Evolutionary conservation across 2,329 filamentous ascomycete genomes (phyloP), one percentile per base, ranked within the genome.

Genomic region (Aspergillus novofumigatus): DNA sequence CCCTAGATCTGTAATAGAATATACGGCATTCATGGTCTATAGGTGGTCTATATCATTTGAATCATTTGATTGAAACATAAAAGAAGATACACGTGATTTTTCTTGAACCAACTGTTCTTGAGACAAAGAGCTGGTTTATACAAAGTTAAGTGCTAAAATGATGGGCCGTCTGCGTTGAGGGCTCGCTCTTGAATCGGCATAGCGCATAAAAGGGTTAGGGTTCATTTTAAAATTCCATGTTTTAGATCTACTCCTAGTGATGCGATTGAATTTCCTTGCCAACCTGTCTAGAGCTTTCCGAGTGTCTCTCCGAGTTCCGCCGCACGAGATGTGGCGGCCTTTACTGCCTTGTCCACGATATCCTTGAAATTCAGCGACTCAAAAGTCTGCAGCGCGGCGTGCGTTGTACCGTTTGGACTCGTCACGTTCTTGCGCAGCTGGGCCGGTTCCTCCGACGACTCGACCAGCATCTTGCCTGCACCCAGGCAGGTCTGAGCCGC

Each of bases 361-460:
- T 68, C 65, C 26, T 67, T 54, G 35, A 72, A 72, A 14, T 63
- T 64, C 28, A 66, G 54, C 14, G 62, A 54, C 59, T 69, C 69
- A 44, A 72, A 72, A 0, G 65, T 66, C 59, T 71, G 67, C 8
- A 72, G 54, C 1, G 70, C 70, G 14, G 70, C 70, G 56, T 68
- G 60, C 1, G 70, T 72, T 9, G 70, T 72, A 11, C 70, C 70
- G 51, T 72, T 72, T 6, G 69, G 70, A 50, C 70, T 72, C 28
- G 70, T 72, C 9, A 72, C 70, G 21, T 72, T 72, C 65, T 72
- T 69, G 35, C 70, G 67, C 60, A 72, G 58, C 59, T 72, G 69
- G 11, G 65, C 52, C 1, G 70, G 69, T 44, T 62, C 59, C 45
- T 72, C 69, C 1, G 62, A 56, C 3, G 68, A 71, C 53, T 69